These are phyloP conservation scores for Hippophae gyantsensis DNA, from an alignment of 306 rosid species.

Conservation along the genomic window DNA sequence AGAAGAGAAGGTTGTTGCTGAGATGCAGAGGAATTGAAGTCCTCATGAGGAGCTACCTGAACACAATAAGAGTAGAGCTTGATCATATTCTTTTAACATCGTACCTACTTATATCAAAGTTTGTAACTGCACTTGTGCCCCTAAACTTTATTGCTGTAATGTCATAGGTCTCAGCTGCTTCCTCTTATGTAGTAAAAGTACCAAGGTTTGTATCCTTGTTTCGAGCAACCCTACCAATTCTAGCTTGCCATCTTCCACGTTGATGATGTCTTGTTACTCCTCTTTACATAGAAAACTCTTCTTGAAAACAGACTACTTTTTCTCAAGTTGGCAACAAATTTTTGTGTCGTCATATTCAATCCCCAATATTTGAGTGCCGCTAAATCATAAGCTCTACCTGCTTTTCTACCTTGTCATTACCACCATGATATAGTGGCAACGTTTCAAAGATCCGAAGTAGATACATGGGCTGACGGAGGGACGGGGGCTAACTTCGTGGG, in stretches of 20 bases:
- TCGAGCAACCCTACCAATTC: conserved; percentile 96
- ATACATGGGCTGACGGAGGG: no score
- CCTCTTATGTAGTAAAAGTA: conserved; percentile 96
- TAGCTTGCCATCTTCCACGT: conserved; percentile 99
- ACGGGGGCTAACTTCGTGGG: no score
- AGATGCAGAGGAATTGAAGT: conserved; percentile 32
- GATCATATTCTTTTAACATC: conserved; percentile 97
- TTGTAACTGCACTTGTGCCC: conserved; percentile 93
- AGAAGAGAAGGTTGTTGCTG: conserved; percentile 39
- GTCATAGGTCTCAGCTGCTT: conserved; percentile 98
- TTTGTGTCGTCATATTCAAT: conserved; percentile 92
- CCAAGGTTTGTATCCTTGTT: conserved; percentile 97
- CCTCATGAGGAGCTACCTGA: conserved; percentile 9
- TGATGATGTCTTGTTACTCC: conserved; percentile 99
- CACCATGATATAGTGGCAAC: conserved; percentile 28
- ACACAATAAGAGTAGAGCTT: conserved; percentile 73
- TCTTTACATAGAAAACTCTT: conserved; percentile 97
- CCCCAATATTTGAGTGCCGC: conserved; percentile 99
- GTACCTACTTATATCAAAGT: conserved; percentile 85
- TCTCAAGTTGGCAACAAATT: conserved; percentile 94
- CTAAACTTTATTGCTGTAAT: conserved; percentile 97
- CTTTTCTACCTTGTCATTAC: conserved; percentile 97
- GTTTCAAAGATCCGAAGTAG: no score
- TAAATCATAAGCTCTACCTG: conserved; percentile 93
- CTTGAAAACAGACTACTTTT: conserved; percentile 99